These are phyloP conservation scores for Candida verbasci DNA, from an alignment of 805 yeast species.

Conservation along the genomic window DNA sequence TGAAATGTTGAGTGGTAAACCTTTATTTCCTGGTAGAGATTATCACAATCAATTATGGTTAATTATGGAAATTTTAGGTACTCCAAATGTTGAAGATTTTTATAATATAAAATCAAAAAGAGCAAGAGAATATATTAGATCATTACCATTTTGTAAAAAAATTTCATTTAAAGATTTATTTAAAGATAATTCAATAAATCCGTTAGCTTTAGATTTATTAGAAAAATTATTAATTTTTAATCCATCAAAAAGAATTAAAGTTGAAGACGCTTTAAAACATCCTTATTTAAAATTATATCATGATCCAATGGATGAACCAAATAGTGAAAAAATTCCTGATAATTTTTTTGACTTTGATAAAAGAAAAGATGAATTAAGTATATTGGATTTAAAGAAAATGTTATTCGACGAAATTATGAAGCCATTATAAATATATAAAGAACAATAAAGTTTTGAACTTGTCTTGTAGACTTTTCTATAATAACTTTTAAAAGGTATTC, in stretches of 20 bases:
- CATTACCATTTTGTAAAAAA: slow-evolving; percentile 68
- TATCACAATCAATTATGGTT: slow-evolving; percentile 86
- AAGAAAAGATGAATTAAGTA: slow-evolving; percentile 70
- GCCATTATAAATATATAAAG: slow-evolving; percentile 23
- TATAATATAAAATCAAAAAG: slow-evolving; percentile 70
- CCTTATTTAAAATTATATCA: slow-evolving; percentile 90
- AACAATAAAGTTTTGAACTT: no score
- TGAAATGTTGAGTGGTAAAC: slow-evolving; percentile 80
- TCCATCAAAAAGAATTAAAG: slow-evolving; percentile 68
- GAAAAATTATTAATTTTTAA: slow-evolving; percentile 64
- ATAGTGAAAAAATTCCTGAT: slow-evolving; percentile 74
- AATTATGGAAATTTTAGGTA: slow-evolving; percentile 81
- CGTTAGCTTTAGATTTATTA: slow-evolving; percentile 54
- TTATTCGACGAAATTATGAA: slow-evolving; percentile 79
- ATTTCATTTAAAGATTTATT: slow-evolving; percentile 49
- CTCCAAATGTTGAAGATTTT: slow-evolving; percentile 80
- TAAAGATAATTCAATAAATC: slow-evolving; percentile 39
- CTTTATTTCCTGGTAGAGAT: slow-evolving; percentile 91
- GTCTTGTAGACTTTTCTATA: no score
- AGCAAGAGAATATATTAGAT: slow-evolving; percentile 82
- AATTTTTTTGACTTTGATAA: slow-evolving; percentile 89
- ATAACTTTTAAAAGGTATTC: no score
- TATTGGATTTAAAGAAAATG: slow-evolving; percentile 72
- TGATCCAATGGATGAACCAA: slow-evolving; percentile 92
- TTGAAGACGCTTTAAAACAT: slow-evolving; percentile 71